Conservation (phyloP, 805 yeast species). For the Saturnispora serradocipensis region DNA sequence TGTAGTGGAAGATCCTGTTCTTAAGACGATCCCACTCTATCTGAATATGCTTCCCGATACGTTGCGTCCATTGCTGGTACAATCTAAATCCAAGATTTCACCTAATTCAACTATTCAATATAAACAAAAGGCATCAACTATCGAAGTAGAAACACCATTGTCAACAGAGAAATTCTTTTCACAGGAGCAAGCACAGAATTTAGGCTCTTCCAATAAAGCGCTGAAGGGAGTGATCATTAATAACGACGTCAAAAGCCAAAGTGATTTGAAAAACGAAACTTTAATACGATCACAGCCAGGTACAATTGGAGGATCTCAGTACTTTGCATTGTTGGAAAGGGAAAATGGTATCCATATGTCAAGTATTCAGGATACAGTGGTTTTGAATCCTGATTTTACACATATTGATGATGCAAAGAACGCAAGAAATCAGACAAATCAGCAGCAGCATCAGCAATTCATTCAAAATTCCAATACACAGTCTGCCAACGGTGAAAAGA, state of each 20-base stretch:
- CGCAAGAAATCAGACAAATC: conserved; percentile 16
- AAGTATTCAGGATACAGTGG: conserved; percentile 61
- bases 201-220: conserved; percentile 48
- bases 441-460: conserved; percentile 33
- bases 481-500: conserved; percentile 22
- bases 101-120: conserved; percentile 27
- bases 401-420: conserved; percentile 52
- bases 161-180: conserved; percentile 64
- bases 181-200: conserved; percentile 47
- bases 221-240: conserved; percentile 60
- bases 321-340: conserved; percentile 31
- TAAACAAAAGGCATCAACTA: conserved; percentile 51
- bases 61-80: conserved; percentile 35
- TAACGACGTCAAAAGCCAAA: conserved; percentile 23
- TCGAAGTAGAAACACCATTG: conserved; percentile 73
- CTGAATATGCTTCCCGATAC: conserved; percentile 22
- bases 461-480: conserved; percentile 11
- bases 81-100: conserved; percentile 46
- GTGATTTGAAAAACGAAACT: not conserved
- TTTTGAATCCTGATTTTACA: conserved; percentile 72
- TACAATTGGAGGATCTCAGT: conserved; percentile 19
- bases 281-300: conserved; percentile 15
- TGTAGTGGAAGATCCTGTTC: conserved; percentile 35
- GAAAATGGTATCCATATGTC: conserved; percentile 45
- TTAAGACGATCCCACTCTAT: conserved; percentile 51